phyloP scores from a whole-genome alignment of 305 asterid genomes.

The Fraxinus ornus region DNA sequence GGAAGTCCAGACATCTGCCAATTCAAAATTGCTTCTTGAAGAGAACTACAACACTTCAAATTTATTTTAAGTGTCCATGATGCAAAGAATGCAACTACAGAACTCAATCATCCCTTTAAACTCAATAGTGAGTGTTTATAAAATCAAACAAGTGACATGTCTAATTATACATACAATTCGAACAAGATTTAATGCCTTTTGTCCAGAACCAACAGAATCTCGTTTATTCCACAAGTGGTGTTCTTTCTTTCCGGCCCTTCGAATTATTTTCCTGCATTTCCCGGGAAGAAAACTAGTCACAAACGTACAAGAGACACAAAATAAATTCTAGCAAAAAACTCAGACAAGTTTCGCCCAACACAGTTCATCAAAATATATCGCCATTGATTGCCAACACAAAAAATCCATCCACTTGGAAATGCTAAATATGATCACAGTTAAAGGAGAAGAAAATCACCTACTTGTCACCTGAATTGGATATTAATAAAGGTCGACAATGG shows the following conservation, averaged over 20 bases:
- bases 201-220: slow-evolving; percentile 81
- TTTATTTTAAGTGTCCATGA: neutral
- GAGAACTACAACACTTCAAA: neutral
- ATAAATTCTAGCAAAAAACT: neutral
- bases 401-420: neutral
- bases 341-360: neutral
- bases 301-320: neutral
- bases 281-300: slow-evolving; percentile 3
- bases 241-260: slow-evolving; percentile 55
- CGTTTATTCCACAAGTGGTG: slow-evolving; percentile 86
- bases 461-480: slow-evolving; percentile 36
- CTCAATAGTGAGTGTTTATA: neutral
- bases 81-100: neutral
- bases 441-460: slow-evolving; percentile 25
- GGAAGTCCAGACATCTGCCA: slow-evolving; percentile 76
- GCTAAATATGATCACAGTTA: neutral
- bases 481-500: slow-evolving; percentile 21
- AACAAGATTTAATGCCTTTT: slow-evolving; percentile 71
- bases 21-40: neutral
- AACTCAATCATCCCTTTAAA: neutral
- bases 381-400: neutral
- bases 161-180: slow-evolving; percentile 43
- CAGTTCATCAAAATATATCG: neutral
- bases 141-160: neutral
- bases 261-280: slow-evolving; percentile 38